phyloP scores from a whole-genome alignment of 805 yeast genomes.

The Tetrapisispora iriomotensis region DNA sequence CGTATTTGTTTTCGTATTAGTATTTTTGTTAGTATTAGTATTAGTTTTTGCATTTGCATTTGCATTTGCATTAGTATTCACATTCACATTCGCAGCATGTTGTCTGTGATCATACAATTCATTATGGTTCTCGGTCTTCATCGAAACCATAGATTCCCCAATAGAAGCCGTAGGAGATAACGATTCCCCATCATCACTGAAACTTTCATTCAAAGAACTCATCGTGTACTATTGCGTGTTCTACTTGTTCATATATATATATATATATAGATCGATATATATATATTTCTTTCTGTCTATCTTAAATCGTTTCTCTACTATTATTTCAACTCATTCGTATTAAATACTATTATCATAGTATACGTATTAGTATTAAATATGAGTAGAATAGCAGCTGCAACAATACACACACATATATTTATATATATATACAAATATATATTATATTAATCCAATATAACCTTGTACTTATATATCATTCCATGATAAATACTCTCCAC shows the following conservation, averaged over 20 bases:
- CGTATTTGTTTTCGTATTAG: not conserved
- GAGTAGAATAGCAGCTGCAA: too few relatives aligned
- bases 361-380: too few relatives aligned
- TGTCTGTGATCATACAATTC: conserved; percentile 41
- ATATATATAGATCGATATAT: not conserved
- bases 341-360: too few relatives aligned
- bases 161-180: conserved; percentile 19
- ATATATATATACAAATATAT: too few relatives aligned
- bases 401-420: too few relatives aligned
- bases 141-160: conserved; percentile 27
- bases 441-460: too few relatives aligned
- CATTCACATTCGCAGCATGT: conserved; percentile 18
- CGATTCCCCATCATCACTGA: not conserved
- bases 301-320: too few relatives aligned
- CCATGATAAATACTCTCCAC: too few relatives aligned
- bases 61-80: not conserved
- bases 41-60: not conserved
- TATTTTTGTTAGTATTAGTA: conserved; percentile 1
- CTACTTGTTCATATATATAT: not conserved
- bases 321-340: too few relatives aligned
- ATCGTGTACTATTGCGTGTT: not conserved
- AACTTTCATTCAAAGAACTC: not conserved
- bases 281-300: not conserved
- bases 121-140: conserved; percentile 31
- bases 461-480: too few relatives aligned